These are phyloP conservation scores for Pulveroboletus ravenelii DNA, from an alignment of 768 basidiomycete genomes.

Conservation along the genomic window DNA sequence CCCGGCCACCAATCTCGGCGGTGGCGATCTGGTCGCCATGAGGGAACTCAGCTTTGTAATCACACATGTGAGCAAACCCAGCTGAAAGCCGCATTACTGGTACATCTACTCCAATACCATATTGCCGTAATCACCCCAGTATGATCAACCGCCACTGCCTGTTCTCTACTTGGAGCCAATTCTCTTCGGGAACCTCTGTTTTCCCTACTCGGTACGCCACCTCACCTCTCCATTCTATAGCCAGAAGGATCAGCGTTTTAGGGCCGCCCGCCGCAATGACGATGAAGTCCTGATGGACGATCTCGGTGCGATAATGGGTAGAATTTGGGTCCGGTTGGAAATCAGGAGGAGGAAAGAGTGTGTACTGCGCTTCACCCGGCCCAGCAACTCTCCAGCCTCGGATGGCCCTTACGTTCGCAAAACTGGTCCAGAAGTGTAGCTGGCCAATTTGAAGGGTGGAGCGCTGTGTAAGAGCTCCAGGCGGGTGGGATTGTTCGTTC, in stretches of 20 bases:
- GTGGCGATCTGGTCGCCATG: too few relatives aligned
- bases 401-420: background rate
- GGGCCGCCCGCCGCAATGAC: slow-evolving; percentile 1
- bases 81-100: too few relatives aligned
- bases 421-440: slow-evolving; percentile 14
- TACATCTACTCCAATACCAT: background rate
- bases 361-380: background rate
- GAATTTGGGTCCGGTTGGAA: background rate
- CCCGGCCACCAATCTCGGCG: too few relatives aligned
- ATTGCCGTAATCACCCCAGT: background rate
- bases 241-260: slow-evolving; percentile 1
- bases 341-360: background rate
- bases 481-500: background rate
- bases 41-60: too few relatives aligned
- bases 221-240: slow-evolving; percentile 13
- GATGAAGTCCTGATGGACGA: slow-evolving; percentile 11
- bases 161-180: slow-evolving; percentile 6
- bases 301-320: background rate
- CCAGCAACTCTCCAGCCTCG: background rate
- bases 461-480: background rate
- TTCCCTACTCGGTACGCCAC: slow-evolving; percentile 14
- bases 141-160: slow-evolving; percentile 12
- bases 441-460: background rate
- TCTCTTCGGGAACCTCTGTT: background rate
- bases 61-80: too few relatives aligned